These are phyloP conservation scores for Calonectria naviculata DNA, from an alignment of 2,329 filamentous ascomycete genomes.

Conservation along the genomic window DNA sequence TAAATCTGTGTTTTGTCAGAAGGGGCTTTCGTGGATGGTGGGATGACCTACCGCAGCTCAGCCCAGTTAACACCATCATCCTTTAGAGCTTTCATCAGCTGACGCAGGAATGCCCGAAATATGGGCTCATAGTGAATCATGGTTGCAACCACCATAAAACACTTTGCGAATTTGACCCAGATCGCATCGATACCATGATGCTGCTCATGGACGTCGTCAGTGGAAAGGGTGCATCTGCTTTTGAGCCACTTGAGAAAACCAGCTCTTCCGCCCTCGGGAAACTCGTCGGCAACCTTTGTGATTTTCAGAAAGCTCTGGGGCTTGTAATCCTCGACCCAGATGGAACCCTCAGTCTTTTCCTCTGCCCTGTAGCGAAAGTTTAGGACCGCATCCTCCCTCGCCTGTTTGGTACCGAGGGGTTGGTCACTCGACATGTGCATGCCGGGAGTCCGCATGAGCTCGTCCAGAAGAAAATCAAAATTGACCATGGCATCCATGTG, in stretches of 20 bases:
- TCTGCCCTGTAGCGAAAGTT: conserved; percentile 70
- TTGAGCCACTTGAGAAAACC: conserved; percentile 85
- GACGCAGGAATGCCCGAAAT: conserved; percentile 79
- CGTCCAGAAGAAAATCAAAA: conserved; percentile 80
- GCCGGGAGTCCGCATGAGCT: conserved; percentile 77
- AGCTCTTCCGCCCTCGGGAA: conserved; percentile 75
- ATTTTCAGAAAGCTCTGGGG: conserved; percentile 68
- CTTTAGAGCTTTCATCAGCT: conserved; percentile 77
- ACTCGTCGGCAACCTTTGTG: conserved; percentile 74
- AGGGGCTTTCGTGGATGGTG: not conserved
- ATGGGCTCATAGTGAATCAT: conserved; percentile 93
- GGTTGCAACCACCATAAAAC: conserved; percentile 78
- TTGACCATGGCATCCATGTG: conserved; percentile 94
- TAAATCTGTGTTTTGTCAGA: conserved; percentile 61
- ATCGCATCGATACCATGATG: conserved; percentile 86
- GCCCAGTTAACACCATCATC: conserved; percentile 87
- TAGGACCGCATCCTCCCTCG: conserved; percentile 66
- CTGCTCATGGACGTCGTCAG: conserved; percentile 79
- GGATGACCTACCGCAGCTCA: conserved; percentile 70
- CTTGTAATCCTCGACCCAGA: conserved; percentile 77
- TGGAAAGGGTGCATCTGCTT: conserved; percentile 76
- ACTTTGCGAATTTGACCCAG: conserved; percentile 83
- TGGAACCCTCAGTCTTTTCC: conserved; percentile 56
- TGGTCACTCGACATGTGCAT: conserved; percentile 76
- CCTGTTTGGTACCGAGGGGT: conserved; percentile 64